These are phyloP conservation scores for Stephania japonica DNA, from an alignment of 164 flowering plant species.

Conservation along the genomic window DNA sequence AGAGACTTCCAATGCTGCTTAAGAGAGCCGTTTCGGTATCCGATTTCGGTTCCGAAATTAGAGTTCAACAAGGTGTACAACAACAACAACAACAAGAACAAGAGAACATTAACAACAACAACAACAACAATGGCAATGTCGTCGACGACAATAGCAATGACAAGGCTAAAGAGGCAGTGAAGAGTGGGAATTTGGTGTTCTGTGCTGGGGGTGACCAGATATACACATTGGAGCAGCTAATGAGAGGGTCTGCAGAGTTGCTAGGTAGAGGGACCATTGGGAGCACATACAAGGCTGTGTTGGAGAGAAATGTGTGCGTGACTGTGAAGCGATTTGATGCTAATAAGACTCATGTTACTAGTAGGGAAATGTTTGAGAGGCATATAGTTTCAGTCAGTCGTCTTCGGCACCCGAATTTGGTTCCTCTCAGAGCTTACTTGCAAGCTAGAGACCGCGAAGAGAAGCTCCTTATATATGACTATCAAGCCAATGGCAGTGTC, in stretches of 20 bases:
- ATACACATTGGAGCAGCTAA: conserved; percentile 76
- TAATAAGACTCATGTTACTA: conserved; percentile 30
- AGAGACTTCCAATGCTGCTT: conserved; percentile 1
- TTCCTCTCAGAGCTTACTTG: conserved; percentile 78
- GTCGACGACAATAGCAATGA: neutral
- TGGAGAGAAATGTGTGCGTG: conserved; percentile 69
- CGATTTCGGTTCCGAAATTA: conserved; percentile 6
- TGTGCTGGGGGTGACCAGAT: conserved; percentile 78
- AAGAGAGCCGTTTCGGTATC: neutral
- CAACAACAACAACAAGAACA: neutral
- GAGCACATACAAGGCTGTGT: conserved; percentile 85
- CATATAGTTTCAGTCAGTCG: conserved; percentile 80
- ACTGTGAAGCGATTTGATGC: conserved; percentile 77
- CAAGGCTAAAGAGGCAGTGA: conserved; percentile 19
- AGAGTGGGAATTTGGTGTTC: conserved; percentile 71
- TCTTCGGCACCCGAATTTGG: conserved; percentile 82
- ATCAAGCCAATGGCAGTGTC: conserved; percentile 89
- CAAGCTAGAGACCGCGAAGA: conserved; percentile 84
- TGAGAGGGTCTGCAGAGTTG: conserved; percentile 90
- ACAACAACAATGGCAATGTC: neutral
- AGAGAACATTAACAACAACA: neutral
- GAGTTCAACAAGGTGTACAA: neutral
- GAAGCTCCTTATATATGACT: conserved; percentile 76
- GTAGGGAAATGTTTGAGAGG: conserved; percentile 53
- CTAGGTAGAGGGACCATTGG: conserved; percentile 81